phyloP scores from a whole-genome alignment of 352 stramenopile species.

The Elongisporangium anandrum region DNA sequence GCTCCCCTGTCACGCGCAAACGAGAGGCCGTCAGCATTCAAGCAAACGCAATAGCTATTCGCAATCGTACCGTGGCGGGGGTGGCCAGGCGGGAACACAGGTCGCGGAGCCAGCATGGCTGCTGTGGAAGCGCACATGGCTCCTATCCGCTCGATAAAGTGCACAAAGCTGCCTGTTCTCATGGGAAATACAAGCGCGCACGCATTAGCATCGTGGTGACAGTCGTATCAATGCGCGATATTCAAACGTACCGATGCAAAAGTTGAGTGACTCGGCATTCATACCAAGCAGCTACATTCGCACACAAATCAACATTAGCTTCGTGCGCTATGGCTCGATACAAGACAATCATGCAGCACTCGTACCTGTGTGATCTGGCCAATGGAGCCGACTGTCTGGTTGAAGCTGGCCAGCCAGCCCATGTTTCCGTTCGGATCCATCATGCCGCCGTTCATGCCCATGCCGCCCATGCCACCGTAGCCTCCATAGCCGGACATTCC shows the following conservation, averaged over 20 bases:
- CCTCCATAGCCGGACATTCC: slow-evolving; percentile 30
- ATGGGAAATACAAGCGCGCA: background rate
- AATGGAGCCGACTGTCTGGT: slow-evolving; percentile 65
- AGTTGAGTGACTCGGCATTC: slow-evolving; percentile 73
- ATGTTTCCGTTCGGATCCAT: slow-evolving; percentile 54
- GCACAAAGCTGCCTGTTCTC: slow-evolving; percentile 59
- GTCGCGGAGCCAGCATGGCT: slow-evolving; percentile 59
- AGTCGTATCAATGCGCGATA: background rate
- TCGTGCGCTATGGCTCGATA: background rate
- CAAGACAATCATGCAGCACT: background rate
- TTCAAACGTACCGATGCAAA: slow-evolving; percentile 47
- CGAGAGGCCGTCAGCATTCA: background rate
- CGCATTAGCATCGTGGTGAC: background rate
- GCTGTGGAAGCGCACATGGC: slow-evolving; percentile 68
- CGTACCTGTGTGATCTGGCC: slow-evolving; percentile 67
- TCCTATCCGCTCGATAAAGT: slow-evolving; percentile 82
- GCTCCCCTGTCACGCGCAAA: slow-evolving; percentile 29
- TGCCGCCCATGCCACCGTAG: slow-evolving; percentile 29
- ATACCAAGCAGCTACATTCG: slow-evolving; percentile 54
- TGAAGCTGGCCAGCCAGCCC: slow-evolving; percentile 62
- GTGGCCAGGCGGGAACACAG: slow-evolving; percentile 61
- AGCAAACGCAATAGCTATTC: background rate
- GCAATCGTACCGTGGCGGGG: slow-evolving; percentile 51
- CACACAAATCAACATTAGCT: background rate
- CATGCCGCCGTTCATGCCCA: slow-evolving; percentile 30